phyloP scores from a whole-genome alignment of 257 asterid genomes.

The Schizonepeta tenuifolia region DNA sequence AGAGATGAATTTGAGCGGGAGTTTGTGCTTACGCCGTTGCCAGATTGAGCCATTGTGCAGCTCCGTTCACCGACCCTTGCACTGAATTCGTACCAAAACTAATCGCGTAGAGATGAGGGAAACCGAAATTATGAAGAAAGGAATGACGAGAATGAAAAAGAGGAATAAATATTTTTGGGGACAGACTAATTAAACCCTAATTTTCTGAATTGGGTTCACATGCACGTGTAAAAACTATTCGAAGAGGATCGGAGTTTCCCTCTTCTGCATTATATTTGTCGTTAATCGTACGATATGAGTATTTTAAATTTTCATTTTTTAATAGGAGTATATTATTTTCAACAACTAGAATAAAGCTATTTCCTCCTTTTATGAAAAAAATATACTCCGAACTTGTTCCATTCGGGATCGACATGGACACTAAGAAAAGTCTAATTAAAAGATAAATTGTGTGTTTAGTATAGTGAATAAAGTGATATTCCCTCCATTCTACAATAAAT shows the following conservation, averaged over 20 bases:
- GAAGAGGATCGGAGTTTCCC: neutral
- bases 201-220: slow-evolving; percentile 17
- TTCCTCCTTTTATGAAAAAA: too few species aligned
- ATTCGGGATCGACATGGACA: too few species aligned
- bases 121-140: neutral
- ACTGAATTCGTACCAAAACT: neutral
- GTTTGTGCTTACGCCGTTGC: slow-evolving; percentile 55
- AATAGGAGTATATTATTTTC: too few species aligned
- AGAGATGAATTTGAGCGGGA: slow-evolving; percentile 9
- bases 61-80: slow-evolving; percentile 22
- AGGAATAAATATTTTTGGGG: neutral
- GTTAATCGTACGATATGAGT: too few species aligned
- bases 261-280: neutral
- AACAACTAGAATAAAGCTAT: too few species aligned
- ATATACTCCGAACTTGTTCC: too few species aligned
- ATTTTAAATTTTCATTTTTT: too few species aligned
- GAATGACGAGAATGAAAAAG: slow-evolving; percentile 8
- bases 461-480: too few species aligned
- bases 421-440: too few species aligned
- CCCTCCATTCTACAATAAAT: too few species aligned
- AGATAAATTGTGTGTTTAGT: too few species aligned
- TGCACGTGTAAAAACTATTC: neutral
- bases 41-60: slow-evolving; percentile 66
- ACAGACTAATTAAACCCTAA: slow-evolving; percentile 39
- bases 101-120: neutral